phyloP scores from a whole-genome alignment of 2,329 filamentous ascomycete genomes.

The Cladosporium sp. region DNA sequence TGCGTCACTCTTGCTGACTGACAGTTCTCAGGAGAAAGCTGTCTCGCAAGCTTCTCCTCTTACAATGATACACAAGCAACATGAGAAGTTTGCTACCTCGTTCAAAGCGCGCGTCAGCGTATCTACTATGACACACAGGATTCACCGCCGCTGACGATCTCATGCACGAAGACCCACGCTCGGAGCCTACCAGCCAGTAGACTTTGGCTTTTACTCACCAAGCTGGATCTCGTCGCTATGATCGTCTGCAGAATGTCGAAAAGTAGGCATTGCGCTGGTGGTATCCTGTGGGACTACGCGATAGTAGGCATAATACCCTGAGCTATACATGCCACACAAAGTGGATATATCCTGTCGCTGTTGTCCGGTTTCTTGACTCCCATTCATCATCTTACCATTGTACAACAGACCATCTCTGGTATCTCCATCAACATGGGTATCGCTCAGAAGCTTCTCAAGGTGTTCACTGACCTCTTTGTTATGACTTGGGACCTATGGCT shows the following conservation, averaged over 20 bases:
- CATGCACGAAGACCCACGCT: slow-evolving; percentile 11
- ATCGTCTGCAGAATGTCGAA: slow-evolving; percentile 1
- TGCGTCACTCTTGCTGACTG: background rate
- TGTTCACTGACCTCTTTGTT: slow-evolving; percentile 41
- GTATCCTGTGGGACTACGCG: background rate
- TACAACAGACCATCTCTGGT: background rate
- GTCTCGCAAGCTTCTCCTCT: background rate
- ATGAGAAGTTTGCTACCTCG: background rate
- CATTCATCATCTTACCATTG: background rate
- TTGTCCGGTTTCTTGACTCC: background rate
- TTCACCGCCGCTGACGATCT: slow-evolving; percentile 6
- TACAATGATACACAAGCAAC: background rate
- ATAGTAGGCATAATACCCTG: background rate
- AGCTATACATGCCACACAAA: background rate
- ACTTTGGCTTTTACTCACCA: slow-evolving; percentile 4
- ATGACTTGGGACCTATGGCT: slow-evolving; percentile 44
- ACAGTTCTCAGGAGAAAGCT: background rate
- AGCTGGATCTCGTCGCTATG: background rate
- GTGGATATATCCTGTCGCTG: background rate
- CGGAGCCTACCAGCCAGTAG: slow-evolving; percentile 7
- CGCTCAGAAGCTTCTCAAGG: slow-evolving; percentile 12
- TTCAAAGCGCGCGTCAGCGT: background rate
- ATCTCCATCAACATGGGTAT: slow-evolving; percentile 4
- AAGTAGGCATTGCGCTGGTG: slow-evolving; percentile 1
- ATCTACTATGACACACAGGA: background rate